Base-by-base conservation (phyloP, 768 basidiomycete genomes). In the Pluteus cervinus region DNA sequence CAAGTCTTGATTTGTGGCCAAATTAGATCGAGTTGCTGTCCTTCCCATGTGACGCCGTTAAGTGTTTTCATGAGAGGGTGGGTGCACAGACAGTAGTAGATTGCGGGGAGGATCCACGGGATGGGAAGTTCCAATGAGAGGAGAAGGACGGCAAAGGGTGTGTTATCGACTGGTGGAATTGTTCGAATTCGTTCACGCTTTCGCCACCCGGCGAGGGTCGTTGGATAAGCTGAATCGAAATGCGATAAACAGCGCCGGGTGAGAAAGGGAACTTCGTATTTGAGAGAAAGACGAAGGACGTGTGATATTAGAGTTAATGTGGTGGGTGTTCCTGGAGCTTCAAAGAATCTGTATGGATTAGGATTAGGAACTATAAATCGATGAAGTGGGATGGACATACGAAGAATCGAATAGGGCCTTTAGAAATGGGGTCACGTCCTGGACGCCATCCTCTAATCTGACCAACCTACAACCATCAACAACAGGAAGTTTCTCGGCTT, bases 261-360 rank as follows among this genome's bases (percentile, higher is more conserved):
- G 23, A 66, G 59, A 41, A 52, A 58, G 30, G 44, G 49, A 5
- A 63, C 61, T 40, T 66, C 57, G 48, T 66, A 66, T 51, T 66
- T 68, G 14, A 55, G 52, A 32, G 57, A 56, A 40, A 68, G 50
- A 3, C 61, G 58, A 14, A 66, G 53, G n/a, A 68, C 51, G 23
- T 57, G 54, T 12, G 57, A 53, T 5, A 64, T 50, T 36, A 60
- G 55, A 11, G 34, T 38, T 28, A 62, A 47, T 18, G 53, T 44
- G 10, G 64, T 62, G 11, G 34, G 49, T 2, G 54, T 35, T 4
- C 63, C 61, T 7, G 61, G 59, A 15, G 62, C 57, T 42, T 58
- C 60, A 23, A 63, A 63, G 38, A 50, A 64, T 35, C 61, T 61
- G 22, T 25, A 28, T 24, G 17, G 20, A 18, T 24, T 25, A 34